These are phyloP conservation scores for Prunus armeniaca DNA, from an alignment of 306 rosid species.

Conservation along the genomic window DNA sequence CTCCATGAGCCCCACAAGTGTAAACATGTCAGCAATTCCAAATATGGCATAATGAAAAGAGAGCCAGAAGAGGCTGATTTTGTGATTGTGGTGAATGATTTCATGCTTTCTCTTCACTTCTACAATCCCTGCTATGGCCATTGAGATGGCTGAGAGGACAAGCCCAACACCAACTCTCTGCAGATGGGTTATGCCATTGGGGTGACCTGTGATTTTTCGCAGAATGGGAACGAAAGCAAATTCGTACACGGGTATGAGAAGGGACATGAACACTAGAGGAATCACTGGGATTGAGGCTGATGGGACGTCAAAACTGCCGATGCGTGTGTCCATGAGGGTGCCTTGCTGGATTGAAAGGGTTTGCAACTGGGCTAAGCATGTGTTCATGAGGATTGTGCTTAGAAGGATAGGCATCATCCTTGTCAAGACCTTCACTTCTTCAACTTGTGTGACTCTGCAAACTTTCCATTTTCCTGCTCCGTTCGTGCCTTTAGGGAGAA, in stretches of 20 bases:
- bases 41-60: conserved; percentile 53
- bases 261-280: conserved; percentile 54
- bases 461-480: conserved; percentile 39
- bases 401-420: conserved; percentile 61
- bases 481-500: conserved; percentile 26
- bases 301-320: conserved; percentile 31
- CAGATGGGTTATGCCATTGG: conserved; percentile 45
- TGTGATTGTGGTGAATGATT: conserved; percentile 11
- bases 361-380: conserved; percentile 56
- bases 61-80: conserved; percentile 58
- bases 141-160: conserved; percentile 53
- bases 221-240: conserved; percentile 37
- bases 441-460: conserved; percentile 34
- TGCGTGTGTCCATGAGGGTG: conserved; percentile 34
- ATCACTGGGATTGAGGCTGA: conserved; percentile 52
- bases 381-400: conserved; percentile 56
- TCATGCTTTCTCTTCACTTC: conserved; percentile 45
- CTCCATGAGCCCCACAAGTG: conserved; percentile 51
- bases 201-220: conserved; percentile 40
- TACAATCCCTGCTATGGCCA: conserved; percentile 41
- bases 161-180: conserved; percentile 57
- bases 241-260: conserved; percentile 51
- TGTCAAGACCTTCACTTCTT: conserved; percentile 58
- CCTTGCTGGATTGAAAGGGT: conserved; percentile 57
- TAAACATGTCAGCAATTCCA: conserved; percentile 63